Conservation (phyloP, 441 rosid species). For the Gossypium gossypioides region DNA sequence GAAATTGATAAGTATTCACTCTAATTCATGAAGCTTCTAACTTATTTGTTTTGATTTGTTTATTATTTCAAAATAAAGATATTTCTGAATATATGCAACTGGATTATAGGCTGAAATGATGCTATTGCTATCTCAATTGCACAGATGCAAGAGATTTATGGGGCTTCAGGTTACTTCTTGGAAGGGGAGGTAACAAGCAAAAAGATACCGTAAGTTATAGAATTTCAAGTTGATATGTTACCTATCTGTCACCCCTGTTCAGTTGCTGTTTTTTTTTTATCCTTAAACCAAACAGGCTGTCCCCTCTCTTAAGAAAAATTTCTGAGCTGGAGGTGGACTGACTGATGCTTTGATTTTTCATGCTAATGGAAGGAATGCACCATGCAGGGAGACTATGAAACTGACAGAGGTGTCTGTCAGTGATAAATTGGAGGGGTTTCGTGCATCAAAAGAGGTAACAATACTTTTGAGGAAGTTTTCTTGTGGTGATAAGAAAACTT, state of each 20-base stretch:
- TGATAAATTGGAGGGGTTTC: slow-evolving; percentile 77
- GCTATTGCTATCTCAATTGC: slow-evolving; percentile 14
- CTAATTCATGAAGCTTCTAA: neutral
- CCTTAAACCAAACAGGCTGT: neutral
- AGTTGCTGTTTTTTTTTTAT: neutral
- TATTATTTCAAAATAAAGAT: neutral
- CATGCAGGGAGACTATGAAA: slow-evolving; percentile 48
- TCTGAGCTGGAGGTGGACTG: too few species aligned
- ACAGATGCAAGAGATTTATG: slow-evolving; percentile 87
- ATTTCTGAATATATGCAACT: neutral
- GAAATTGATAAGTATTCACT: slow-evolving; percentile 6
- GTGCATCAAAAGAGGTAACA: slow-evolving; percentile 87
- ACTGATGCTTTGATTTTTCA: neutral
- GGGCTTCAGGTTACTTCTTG: slow-evolving; percentile 81
- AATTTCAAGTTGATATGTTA: neutral
- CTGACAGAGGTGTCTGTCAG: slow-evolving; percentile 83
- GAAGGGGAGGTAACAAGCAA: slow-evolving; percentile 44
- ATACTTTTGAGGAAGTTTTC: neutral
- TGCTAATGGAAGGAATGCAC: slow-evolving; percentile 11
- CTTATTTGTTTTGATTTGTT: neutral
- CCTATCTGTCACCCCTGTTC: neutral
- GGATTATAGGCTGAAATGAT: slow-evolving; percentile 10
- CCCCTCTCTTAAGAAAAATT: neutral
- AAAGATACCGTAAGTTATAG: slow-evolving; percentile 39
- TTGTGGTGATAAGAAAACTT: neutral